Conservation (phyloP, 108 stramenopile species). For the Chaetoceros tenuissimus region DNA sequence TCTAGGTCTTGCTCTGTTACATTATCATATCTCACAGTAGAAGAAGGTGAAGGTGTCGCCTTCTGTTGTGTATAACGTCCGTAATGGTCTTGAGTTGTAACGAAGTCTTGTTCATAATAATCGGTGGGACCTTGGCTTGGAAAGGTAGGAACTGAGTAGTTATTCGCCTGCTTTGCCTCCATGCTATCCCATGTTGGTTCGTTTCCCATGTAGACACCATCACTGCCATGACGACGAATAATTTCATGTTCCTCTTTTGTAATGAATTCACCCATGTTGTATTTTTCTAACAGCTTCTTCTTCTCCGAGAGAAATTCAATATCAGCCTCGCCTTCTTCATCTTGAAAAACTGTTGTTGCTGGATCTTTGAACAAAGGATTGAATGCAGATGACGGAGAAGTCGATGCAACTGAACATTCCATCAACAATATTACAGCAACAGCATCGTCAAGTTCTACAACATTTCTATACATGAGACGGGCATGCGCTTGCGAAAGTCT, state of each 20-base stretch:
- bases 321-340: conserved; percentile 1
- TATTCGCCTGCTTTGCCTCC: not conserved
- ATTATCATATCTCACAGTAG: too few relatives aligned
- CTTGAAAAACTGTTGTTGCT: not conserved
- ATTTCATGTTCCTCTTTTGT: not conserved
- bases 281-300: not conserved
- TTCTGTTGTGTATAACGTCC: too few relatives aligned
- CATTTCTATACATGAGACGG: conserved; percentile 82
- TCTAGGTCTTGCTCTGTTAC: too few relatives aligned
- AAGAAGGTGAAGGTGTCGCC: too few relatives aligned
- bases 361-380: not conserved
- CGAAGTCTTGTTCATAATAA: not conserved
- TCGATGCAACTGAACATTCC: conserved; percentile 47
- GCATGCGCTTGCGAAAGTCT: conserved; percentile 95
- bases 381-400: conserved; percentile 2
- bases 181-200: not conserved
- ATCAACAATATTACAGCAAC: conserved; percentile 78
- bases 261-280: not conserved
- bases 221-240: not conserved
- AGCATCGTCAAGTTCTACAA: conserved; percentile 66
- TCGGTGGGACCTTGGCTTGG: not conserved
- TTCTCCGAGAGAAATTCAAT: conserved; percentile 1
- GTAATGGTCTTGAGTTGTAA: not conserved
- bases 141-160: too few relatives aligned
- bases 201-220: not conserved